phyloP scores from a whole-genome alignment of 176 grass and related monocot genomes.

The Avena eriantha region DNA sequence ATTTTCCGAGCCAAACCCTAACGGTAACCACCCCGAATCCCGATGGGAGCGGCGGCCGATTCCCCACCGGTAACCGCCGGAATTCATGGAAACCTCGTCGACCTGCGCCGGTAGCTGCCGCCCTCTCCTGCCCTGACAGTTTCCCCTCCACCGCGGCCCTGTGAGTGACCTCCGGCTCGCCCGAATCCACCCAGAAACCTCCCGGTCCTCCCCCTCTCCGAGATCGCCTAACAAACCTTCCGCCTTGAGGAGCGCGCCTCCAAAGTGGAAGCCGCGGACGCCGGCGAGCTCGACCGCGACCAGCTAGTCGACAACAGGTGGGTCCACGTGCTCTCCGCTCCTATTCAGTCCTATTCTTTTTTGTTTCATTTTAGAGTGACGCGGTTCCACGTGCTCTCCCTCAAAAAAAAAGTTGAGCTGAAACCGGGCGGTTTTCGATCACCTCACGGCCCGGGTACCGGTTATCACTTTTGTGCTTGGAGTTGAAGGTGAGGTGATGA shows the following conservation, averaged over 20 bases:
- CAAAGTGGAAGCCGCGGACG: neutral
- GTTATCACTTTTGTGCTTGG: no score
- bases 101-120: constrained; percentile 29
- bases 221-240: constrained; percentile 43
- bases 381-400: no score
- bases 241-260: constrained; percentile 6
- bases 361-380: no score
- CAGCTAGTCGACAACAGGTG: constrained; percentile 15
- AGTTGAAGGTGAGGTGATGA: no score
- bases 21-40: neutral
- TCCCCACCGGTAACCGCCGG: constrained; percentile 20
- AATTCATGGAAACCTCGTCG: constrained; percentile 22
- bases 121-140: no score
- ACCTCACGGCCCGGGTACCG: neutral
- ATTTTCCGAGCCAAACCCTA: neutral
- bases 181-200: neutral
- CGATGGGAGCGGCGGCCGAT: neutral
- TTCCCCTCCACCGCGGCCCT: neutral
- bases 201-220: constrained; percentile 12
- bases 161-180: constrained; percentile 41
- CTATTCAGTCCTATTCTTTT: no score
- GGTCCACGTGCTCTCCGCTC: neutral
- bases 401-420: no score
- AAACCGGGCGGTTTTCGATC: constrained; percentile 39
- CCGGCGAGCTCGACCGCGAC: neutral